Base-by-base conservation (phyloP, 805 yeast genomes). In the Candida schatavii region DNA sequence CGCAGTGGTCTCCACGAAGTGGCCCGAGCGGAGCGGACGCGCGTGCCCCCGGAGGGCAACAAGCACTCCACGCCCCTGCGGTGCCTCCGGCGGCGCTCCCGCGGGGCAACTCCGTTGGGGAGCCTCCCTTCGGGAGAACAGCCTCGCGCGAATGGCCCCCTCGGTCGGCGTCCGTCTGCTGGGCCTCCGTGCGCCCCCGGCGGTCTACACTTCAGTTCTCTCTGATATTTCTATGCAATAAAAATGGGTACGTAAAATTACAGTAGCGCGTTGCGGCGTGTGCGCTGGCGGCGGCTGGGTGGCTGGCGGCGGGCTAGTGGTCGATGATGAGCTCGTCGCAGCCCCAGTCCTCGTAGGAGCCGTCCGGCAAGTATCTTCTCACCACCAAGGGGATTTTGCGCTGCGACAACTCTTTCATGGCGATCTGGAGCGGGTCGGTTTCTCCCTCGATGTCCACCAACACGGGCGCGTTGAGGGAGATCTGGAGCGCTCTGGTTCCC, bases 371-470 rank as follows among this genome's bases (percentile, higher is more conserved):
- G 61, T 88, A 95, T 66, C 99, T 78, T 77, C 99, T 81, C 37
- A 93, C 87, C 35, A 95, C 95, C 55, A 93, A 75, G 1, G 99
- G 99, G 43, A 95, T 89, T 64, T 90, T 93, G 65, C 87, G 82
- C 65, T 93, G 98, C 1, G 95, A 80, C 48, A 93, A 77, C 66
- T 93, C 99, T 66, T 95, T 93, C 88, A 88, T 85, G 46, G 99
- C 97, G 48, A 93, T 93, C 65, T 90, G 97, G 59, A 93, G 73
- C 11, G 99, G 99, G 63, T 93, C 99, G 2, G 99, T 95, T 65
- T 95, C 99, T 59, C 99, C 99, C 68, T 93, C 99, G 44, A 93
- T 80, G 59, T 95, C 99, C 32, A 93, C 99, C 59, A 93, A 77
- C 2, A 93, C 98, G 2, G 99, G 99, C 1, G 99, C 99, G 61